phyloP scores from a whole-genome alignment of 2,329 filamentous ascomycete genomes.

The Nigrograna mackinnonii region DNA sequence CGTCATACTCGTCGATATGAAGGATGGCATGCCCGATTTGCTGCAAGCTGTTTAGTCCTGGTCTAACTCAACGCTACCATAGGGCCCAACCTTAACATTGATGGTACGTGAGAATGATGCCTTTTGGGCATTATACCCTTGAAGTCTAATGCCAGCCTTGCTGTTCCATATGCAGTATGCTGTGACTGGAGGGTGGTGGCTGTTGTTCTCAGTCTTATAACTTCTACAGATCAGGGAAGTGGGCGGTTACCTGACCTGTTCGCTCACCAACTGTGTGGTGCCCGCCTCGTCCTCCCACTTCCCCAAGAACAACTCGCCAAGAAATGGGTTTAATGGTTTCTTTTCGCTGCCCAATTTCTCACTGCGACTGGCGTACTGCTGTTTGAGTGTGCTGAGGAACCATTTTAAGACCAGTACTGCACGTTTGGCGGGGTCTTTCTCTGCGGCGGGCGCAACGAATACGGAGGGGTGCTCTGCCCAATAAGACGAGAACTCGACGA shows the following conservation, averaged over 20 bases:
- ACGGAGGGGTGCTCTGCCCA: constrained; percentile 64
- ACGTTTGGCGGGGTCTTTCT: constrained; percentile 79
- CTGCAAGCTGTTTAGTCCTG: too few relatives aligned
- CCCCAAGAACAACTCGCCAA: constrained; percentile 92
- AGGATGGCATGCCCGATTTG: constrained; percentile 89
- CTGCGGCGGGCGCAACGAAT: constrained; percentile 79
- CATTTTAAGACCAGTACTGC: constrained; percentile 90
- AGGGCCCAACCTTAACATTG: constrained; percentile 69
- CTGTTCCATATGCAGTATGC: constrained; percentile 92
- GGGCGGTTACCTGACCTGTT: constrained; percentile 75
- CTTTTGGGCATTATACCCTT: constrained; percentile 95
- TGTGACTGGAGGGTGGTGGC: constrained; percentile 91
- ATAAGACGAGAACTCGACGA: constrained; percentile 61
- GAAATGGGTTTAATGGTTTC: constrained; percentile 95
- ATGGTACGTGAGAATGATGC: constrained; percentile 93
- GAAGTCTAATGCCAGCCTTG: constrained; percentile 73
- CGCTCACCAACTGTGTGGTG: constrained; percentile 83
- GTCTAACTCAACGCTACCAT: too few relatives aligned
- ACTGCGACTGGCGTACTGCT: constrained; percentile 76
- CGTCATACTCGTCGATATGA: constrained; percentile 68
- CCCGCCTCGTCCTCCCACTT: constrained; percentile 85
- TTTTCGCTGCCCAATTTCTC: constrained; percentile 90
- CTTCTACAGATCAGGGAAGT: neutral
- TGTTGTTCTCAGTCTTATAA: constrained; percentile 25
- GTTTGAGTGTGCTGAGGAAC: constrained; percentile 92